A percentile compares a stretch with the other conserved stretches of the same genome.
These are phyloP conservation scores for Kurtzmaniella natalensis DNA, from an alignment of 1,139 yeast species.

Conservation along the genomic window DNA sequence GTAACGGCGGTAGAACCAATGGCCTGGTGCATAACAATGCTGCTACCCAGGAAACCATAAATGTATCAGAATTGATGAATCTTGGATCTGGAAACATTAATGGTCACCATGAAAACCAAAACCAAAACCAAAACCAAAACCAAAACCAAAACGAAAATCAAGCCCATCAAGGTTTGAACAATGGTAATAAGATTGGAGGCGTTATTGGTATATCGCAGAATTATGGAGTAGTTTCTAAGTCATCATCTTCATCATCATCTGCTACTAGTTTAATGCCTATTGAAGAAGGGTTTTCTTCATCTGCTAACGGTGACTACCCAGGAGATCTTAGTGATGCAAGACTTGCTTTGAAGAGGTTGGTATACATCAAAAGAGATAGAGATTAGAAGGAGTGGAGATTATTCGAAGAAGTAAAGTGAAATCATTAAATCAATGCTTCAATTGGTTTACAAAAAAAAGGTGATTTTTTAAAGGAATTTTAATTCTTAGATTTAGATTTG, in stretches of 20 bases:
- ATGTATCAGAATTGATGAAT: slow-evolving; percentile 19
- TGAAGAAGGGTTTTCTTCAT: neutral
- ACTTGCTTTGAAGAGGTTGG: slow-evolving; percentile 37
- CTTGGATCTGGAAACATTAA: slow-evolving; percentile 6
- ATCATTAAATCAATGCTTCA: too few species aligned
- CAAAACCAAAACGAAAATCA: too few species aligned
- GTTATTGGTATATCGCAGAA: neutral
- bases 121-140: too few species aligned
- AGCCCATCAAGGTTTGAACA: too few species aligned
- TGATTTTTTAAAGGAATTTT: too few species aligned
- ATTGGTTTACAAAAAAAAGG: too few species aligned
- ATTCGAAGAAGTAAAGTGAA: too few species aligned
- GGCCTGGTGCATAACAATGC: too few species aligned
- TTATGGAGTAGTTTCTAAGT: neutral
- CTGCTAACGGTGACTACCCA: neutral
- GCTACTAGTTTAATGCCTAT: neutral
- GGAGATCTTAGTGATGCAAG: slow-evolving; percentile 41
- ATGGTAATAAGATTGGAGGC: neutral
- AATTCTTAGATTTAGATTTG: too few species aligned
- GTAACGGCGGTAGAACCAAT: neutral
- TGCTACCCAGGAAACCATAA: slow-evolving; percentile 13
- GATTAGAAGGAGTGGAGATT: slow-evolving; percentile 1
- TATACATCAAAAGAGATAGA: slow-evolving; percentile 29
- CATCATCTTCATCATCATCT: neutral
- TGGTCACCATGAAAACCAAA: too few species aligned